phyloP scores from a whole-genome alignment of 176 grass and related monocot species.

The Aegilops longissima region DNA sequence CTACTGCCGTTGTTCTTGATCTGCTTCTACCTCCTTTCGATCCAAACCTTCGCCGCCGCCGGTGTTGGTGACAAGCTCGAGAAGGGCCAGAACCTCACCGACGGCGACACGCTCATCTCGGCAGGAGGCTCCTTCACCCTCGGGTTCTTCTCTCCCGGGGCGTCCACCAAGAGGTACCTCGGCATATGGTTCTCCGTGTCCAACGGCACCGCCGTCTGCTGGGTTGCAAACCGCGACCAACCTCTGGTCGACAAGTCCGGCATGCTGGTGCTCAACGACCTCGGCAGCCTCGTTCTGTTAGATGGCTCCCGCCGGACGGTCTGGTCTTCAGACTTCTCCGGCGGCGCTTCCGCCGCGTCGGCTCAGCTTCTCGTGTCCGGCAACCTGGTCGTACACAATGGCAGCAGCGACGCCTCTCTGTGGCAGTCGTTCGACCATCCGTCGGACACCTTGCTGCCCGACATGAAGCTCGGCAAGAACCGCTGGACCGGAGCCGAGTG shows the following conservation, averaged over 20 bases:
- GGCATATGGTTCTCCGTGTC: constrained; percentile 36
- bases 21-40: no score
- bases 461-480: constrained; percentile 32
- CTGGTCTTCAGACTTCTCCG: background rate
- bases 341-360: background rate
- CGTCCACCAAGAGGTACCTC: constrained; percentile 16
- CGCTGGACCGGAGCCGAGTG: constrained; percentile 35
- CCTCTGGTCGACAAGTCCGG: background rate
- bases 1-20: no score
- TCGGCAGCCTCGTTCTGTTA: background rate
- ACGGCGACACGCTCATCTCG: constrained; percentile 19
- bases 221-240: constrained; percentile 17
- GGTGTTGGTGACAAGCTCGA: background rate
- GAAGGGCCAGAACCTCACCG: constrained; percentile 27
- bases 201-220: background rate
- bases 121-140: constrained; percentile 18
- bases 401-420: background rate
- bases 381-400: constrained; percentile 5
- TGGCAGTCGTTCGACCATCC: constrained; percentile 30
- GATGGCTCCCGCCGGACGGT: background rate
- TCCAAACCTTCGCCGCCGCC: no score
- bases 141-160: constrained; percentile 26
- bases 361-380: background rate
- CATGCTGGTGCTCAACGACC: constrained; percentile 1
- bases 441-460: constrained; percentile 31